phyloP scores from a whole-genome alignment of 2,329 filamentous ascomycete genomes.

The Talaromyces sp. region DNA sequence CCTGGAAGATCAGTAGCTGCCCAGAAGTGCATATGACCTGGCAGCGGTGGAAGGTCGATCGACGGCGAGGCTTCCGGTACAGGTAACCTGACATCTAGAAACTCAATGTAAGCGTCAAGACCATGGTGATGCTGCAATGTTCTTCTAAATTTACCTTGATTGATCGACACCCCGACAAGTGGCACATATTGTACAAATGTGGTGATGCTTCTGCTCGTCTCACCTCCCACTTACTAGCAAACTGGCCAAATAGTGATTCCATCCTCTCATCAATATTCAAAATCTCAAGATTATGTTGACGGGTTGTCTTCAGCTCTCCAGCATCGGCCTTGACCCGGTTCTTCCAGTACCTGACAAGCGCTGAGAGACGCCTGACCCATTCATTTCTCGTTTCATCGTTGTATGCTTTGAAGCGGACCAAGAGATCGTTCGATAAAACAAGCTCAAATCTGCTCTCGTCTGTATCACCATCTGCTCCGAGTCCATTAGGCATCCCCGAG shows the following conservation, averaged over 20 bases:
- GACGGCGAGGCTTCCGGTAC: conserved; percentile 63
- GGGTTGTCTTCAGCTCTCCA: conserved; percentile 56
- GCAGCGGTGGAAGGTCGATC: conserved; percentile 60
- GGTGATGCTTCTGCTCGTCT: conserved; percentile 62
- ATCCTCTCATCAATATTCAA: conserved; percentile 65
- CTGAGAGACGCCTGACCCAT: conserved; percentile 60
- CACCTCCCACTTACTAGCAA: conserved; percentile 67
- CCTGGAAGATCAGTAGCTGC: conserved; percentile 62
- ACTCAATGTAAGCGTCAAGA: neutral
- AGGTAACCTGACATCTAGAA: conserved; percentile 58
- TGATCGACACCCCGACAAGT: conserved; percentile 61
- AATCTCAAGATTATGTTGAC: conserved; percentile 57
- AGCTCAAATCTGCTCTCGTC: conserved; percentile 62
- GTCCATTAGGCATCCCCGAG: neutral
- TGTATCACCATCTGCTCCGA: conserved; percentile 46
- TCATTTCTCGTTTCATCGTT: conserved; percentile 58
- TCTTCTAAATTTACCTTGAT: conserved; percentile 46
- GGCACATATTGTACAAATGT: conserved; percentile 66
- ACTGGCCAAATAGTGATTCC: conserved; percentile 65
- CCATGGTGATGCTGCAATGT: neutral
- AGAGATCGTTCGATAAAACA: conserved; percentile 59
- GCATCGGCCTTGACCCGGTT: conserved; percentile 57
- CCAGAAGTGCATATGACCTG: conserved; percentile 61
- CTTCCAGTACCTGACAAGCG: conserved; percentile 63
- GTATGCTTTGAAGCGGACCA: conserved; percentile 61